Base-by-base conservation (phyloP, 306 rosid species). In the Vachellia collinsii region DNA sequence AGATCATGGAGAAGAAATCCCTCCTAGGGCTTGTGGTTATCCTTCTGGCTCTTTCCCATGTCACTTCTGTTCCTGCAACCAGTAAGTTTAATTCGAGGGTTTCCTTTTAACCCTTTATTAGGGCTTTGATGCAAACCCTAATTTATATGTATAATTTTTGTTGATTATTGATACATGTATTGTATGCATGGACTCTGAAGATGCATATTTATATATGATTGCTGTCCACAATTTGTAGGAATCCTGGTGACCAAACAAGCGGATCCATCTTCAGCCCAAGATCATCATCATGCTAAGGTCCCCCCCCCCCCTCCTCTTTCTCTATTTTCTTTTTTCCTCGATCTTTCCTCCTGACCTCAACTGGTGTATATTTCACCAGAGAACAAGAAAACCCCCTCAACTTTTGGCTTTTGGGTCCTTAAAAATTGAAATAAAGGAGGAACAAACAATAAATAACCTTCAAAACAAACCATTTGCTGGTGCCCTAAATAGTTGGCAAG, bases 1-100 rank as follows among this genome's bases (percentile, higher is more conserved):
- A 74, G 44, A 69, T 61, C 56, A 84, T 84, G 87, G 84, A 84
- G 65, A 79, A 79, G 81, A 84, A 84, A 70, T 4, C 77, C 63
- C 78, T 84, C 53, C n/a, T 75, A 22, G 43, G 81, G 29, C 19
- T 83, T 79, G 47, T 79, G 34, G 63, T 79, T 48, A 50, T 79
- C 20, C 75, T 83, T 74, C 74, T 83, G 11, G 80, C 43, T 62
- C 83, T 84, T 61, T 84, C 87, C 46, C 76, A 8, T 6, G 81
- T 65, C 44, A 48, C 63, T 70, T 74, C 81, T 29, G 81, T 79
- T 70, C 87, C 87, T 29, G 78, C 75, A 39, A 79, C 84, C 11
- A 75, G 87, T 84, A 50, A 76, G 87, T 84, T 75, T 29, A 29
- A 29, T 29, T 75, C 78, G 46, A 83, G 80, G 80, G 77, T 46